phyloP scores from a whole-genome alignment of 805 yeast genomes.

The Pichia insulana region DNA sequence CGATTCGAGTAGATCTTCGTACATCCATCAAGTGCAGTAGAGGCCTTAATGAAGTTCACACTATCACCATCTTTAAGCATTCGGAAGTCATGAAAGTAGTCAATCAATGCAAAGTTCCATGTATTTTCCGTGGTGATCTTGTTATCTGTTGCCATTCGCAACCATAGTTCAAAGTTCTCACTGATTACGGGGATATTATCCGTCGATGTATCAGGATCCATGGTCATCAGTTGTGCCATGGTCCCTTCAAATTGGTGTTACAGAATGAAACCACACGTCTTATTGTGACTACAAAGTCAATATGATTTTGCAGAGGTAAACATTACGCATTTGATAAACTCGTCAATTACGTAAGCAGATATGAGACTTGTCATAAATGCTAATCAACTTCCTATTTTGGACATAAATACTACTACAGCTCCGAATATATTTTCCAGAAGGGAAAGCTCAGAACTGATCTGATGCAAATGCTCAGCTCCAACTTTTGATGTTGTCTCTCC shows the following conservation, averaged over 20 bases:
- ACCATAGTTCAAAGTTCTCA: constrained; percentile 70
- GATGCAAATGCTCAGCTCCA: constrained; percentile 2
- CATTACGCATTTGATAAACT: too few relatives aligned
- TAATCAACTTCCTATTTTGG: background rate
- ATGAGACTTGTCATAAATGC: constrained; percentile 1
- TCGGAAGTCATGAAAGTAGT: constrained; percentile 79
- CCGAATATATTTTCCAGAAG: too few relatives aligned
- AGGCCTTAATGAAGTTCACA: constrained; percentile 84
- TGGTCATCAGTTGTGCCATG: too few relatives aligned
- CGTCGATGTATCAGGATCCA: background rate
- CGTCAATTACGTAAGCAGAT: background rate
- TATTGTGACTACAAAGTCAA: too few relatives aligned
- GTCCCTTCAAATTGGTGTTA: too few relatives aligned
- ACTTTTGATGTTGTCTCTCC: too few relatives aligned
- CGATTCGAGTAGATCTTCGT: constrained; percentile 86
- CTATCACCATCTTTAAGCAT: constrained; percentile 66
- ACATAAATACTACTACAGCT: background rate
- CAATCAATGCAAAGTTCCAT: constrained; percentile 88
- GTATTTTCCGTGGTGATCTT: constrained; percentile 78
- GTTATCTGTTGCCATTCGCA: constrained; percentile 72
- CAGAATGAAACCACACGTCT: too few relatives aligned
- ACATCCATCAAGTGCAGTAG: constrained; percentile 90
- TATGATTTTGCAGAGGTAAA: too few relatives aligned
- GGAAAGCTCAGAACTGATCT: too few relatives aligned
- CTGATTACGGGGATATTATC: constrained; percentile 13